phyloP scores from a whole-genome alignment of 1,284 basidiomycete genomes.

The Retiboletus flavoniger region DNA sequence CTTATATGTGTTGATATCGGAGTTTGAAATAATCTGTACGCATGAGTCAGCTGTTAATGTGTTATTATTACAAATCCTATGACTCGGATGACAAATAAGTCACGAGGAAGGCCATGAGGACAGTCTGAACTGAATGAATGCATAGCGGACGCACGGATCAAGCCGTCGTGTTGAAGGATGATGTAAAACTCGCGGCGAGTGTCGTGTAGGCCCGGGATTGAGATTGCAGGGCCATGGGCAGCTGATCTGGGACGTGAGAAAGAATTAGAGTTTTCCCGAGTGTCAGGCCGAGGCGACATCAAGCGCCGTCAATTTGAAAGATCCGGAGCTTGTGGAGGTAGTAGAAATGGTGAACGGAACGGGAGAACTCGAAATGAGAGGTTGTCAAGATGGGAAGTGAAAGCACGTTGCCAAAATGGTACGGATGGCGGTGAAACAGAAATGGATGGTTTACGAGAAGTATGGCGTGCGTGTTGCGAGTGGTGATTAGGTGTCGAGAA shows the following conservation, averaged over 20 bases:
- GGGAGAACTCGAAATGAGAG: not conserved
- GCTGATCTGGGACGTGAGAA: conserved; percentile 14
- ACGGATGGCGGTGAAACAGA: conserved; percentile 10
- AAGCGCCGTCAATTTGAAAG: conserved; percentile 26
- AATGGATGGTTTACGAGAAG: conserved; percentile 18
- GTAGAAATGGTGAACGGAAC: not conserved
- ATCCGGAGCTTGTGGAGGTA: conserved; percentile 12
- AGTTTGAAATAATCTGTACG: conserved; percentile 17
- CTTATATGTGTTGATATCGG: conserved; percentile 24
- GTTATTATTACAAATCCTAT: conserved; percentile 1
- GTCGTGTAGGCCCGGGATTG: not conserved
- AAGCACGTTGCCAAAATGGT: conserved; percentile 24
- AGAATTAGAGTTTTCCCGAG: conserved; percentile 17
- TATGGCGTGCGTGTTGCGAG: conserved; percentile 21
- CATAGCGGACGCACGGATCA: not conserved
- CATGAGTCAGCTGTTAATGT: conserved; percentile 7
- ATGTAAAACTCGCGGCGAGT: not conserved
- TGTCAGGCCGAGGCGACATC: not conserved
- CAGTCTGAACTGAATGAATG: not conserved
- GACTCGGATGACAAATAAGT: not conserved
- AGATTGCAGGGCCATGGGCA: too few relatives aligned
- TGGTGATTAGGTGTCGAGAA: conserved; percentile 25
- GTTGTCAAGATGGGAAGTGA: not conserved
- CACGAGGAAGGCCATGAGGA: not conserved
- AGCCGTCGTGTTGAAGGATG: not conserved